phyloP scores from a whole-genome alignment of 1,284 basidiomycete genomes.

The Apiotrichum siamense region DNA sequence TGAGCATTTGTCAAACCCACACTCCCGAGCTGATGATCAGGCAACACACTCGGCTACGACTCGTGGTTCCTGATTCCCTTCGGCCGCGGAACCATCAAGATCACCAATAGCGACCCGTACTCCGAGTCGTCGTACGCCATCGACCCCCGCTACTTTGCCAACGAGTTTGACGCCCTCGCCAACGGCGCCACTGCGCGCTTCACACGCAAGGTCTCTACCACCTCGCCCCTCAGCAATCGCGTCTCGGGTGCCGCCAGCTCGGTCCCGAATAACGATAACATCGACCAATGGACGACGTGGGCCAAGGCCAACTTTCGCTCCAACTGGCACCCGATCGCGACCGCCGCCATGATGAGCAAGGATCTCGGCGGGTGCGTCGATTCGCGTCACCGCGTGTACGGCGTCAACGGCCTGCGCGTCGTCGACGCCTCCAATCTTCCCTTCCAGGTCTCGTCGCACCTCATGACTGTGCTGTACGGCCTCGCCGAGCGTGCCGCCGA shows the following conservation, averaged over 20 bases:
- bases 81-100: slow-evolving; percentile 38
- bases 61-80: slow-evolving; percentile 45
- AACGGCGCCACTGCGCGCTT: slow-evolving; percentile 18
- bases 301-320: slow-evolving; percentile 29
- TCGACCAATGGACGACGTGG: slow-evolving; percentile 47
- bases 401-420: slow-evolving; percentile 50
- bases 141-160: slow-evolving; percentile 46
- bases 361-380: slow-evolving; percentile 55
- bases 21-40: background rate
- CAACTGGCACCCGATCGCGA: slow-evolving; percentile 54
- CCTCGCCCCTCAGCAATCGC: slow-evolving; percentile 13
- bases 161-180: slow-evolving; percentile 31
- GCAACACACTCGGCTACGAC: slow-evolving; percentile 36
- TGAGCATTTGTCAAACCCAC: slow-evolving; percentile 3
- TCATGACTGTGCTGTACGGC: slow-evolving; percentile 40
- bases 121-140: slow-evolving; percentile 18
- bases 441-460: slow-evolving; percentile 46
- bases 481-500: slow-evolving; percentile 39
- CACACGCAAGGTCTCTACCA: slow-evolving; percentile 19
- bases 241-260: slow-evolving; percentile 12
- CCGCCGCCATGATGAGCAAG: slow-evolving; percentile 58
- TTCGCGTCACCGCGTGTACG: slow-evolving; percentile 47
- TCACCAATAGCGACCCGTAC: slow-evolving; percentile 35
- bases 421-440: slow-evolving; percentile 51
- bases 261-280: slow-evolving; percentile 24